Evolutionary conservation across 2,329 filamentous ascomycete species (phyloP), one percentile per base, ranked within the genome.

Genomic region (Chaetomium olivaceum): DNA sequence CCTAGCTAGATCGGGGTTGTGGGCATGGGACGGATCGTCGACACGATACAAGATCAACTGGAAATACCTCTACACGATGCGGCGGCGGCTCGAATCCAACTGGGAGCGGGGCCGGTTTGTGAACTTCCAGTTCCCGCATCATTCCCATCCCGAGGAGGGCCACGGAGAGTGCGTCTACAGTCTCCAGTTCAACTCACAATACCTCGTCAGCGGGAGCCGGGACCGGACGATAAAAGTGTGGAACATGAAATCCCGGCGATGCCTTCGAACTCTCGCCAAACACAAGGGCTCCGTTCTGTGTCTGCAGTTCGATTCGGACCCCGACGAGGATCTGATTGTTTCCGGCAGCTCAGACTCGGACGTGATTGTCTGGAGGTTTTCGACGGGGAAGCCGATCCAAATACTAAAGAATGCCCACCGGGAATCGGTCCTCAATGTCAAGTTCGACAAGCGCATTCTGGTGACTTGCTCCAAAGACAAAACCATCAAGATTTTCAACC

Each of bases 381-480:
- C 93, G 0, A 98, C 93, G 0, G 95, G 95, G 3, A 82, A 93
- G 73, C 85, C 92, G 43, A 78, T 98, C 14, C 91, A 93, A 73
- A 88, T 88, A 64, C 86, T 98, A 36, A 82, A 83, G 1, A 83
- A 87, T 54, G 94, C 94, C 0, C 95, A 99, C 75, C 81, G 83
- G 33, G 95, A 99, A 77, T 97, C 94, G 0, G 93, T 99, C 0
- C 81, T 99, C 19, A 98, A 98, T 74, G 87, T 99, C 64, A 87
- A 91, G 67, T 99, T 98, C 71, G 93, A 98, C 74, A 89, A 92
- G 70, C 87, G 92, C 9, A 96, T 96, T 68, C 83, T 99, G 4
- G 92, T 98, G 14, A 99, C 95, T 0, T 98, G 95, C 74, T 98
- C 94, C 58, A 99, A 99, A 76, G 95, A 99, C 77, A 96, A 93